These are phyloP conservation scores for Articulospora tetracladia DNA, from an alignment of 495 filamentous ascomycete species.

Conservation along the genomic window DNA sequence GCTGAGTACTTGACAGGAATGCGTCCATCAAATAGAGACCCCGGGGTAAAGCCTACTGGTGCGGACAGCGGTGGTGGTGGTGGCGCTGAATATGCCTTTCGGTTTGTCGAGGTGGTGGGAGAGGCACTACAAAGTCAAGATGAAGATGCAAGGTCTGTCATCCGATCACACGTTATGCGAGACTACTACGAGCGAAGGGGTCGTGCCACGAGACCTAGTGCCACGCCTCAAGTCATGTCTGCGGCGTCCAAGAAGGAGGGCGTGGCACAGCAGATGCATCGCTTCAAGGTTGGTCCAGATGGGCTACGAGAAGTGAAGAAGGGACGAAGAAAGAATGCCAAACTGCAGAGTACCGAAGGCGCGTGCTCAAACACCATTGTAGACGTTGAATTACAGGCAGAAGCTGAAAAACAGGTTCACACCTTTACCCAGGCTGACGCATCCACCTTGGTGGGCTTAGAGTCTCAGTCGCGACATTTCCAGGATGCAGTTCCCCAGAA, in stretches of 20 bases:
- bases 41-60: too few species aligned
- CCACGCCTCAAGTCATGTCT: background rate
- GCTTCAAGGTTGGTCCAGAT: conserved; percentile 10
- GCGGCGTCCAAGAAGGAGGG: conserved; percentile 5
- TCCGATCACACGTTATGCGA: conserved; percentile 17
- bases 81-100: background rate
- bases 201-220: background rate
- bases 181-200: conserved; percentile 10
- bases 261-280: conserved; percentile 1
- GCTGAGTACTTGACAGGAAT: too few species aligned
- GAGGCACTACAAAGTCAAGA: background rate
- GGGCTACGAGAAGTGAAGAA: conserved; percentile 9
- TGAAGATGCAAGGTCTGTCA: conserved; percentile 5
- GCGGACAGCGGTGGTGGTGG: too few species aligned
- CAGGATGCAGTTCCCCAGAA: too few species aligned
- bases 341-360: background rate
- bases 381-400: background rate
- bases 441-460: too few species aligned
- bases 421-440: too few species aligned
- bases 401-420: too few species aligned
- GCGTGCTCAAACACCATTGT: background rate
- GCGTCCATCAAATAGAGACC: too few species aligned
- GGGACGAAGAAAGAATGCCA: background rate
- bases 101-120: conserved; percentile 7
- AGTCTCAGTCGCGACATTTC: too few species aligned